Base-by-base conservation (phyloP, 2,329 filamentous ascomycete genomes). In the Cladosporium velox region DNA sequence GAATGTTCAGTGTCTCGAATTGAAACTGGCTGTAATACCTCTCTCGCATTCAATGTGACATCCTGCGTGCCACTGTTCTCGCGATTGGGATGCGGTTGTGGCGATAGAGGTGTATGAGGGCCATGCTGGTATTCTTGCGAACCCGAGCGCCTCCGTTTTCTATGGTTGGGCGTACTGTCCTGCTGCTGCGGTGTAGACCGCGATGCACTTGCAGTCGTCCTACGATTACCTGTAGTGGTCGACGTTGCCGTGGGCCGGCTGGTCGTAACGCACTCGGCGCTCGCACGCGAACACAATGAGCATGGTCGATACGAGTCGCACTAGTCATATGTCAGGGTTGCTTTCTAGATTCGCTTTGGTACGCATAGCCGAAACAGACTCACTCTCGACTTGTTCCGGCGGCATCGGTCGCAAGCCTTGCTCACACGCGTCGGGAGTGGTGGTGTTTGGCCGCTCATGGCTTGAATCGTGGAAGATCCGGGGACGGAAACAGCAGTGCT, bases 251-350 rank as follows among this genome's bases (percentile, higher is more conserved):
- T 51, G 12, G 24, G 4, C 11, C 24, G 51, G 26, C 6, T 32
- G 12, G 26, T 54, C 15, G 51, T 54, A 0, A 77, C 76, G 7
- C 77, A 79, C 41, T 79, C 74, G 3, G 73, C 70, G 28, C 74
- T 73, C 18, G 76, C 74, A 57, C 75, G 70, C 8, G 73, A 59
- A 67, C 77, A 79, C 1, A 77, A 68, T 3, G 75, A 74, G 67
- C 77, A 78, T 59, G 77, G 76, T 1, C 76, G 70, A 55, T 72
- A 76, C 4, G 67, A 68, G 59, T 78, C 77, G 61, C 77, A 78
- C 76, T 62, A 18, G 10, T 52, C 15, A 4, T 14, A 26, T 8
- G 26, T 59, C 57, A 41, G 57, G 3, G 21, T 7, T 41, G 34
- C n/a, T 32, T 10, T 32, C 30, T 32, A 32, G 30, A 32, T 32